phyloP scores from a whole-genome alignment of 331 rosid genomes.

The Ulmus americana region DNA sequence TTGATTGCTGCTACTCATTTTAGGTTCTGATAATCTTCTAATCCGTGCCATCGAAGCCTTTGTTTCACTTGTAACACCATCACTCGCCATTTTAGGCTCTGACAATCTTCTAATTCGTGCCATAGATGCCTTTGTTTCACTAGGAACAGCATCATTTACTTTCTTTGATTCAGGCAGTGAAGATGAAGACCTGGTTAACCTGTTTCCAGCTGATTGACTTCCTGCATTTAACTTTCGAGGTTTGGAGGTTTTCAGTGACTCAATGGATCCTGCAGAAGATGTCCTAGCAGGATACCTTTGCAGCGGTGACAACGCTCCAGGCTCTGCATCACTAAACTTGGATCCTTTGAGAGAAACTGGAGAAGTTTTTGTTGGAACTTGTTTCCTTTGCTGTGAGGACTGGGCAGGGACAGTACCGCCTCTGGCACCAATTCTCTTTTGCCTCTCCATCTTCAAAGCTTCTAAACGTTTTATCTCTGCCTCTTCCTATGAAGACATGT shows the following conservation, averaged over 20 bases:
- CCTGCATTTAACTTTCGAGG: constrained; percentile 49
- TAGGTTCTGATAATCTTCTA: constrained; percentile 92
- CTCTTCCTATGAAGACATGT: constrained; percentile 50
- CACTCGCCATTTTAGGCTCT: constrained; percentile 58
- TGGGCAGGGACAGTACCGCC: constrained; percentile 43
- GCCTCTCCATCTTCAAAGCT: constrained; percentile 84
- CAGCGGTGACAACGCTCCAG: constrained; percentile 77
- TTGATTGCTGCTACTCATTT: constrained; percentile 45
- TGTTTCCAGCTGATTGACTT: constrained; percentile 48
- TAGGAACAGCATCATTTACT: constrained; percentile 45
- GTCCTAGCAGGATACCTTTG: constrained; percentile 52
- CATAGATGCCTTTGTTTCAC: constrained; percentile 69
- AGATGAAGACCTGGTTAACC: constrained; percentile 63
- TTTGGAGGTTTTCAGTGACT: constrained; percentile 57
- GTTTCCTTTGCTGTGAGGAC: constrained; percentile 55
- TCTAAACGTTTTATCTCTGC: constrained; percentile 73
- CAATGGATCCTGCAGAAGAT: constrained; percentile 49
- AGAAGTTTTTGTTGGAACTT: constrained; percentile 47
- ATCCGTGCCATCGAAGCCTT: constrained; percentile 74
- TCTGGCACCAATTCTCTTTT: constrained; percentile 89
- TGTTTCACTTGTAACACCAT: constrained; percentile 42
- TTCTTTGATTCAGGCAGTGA: constrained; percentile 67
- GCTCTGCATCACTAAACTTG: constrained; percentile 84
- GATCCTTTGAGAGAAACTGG: constrained; percentile 67
- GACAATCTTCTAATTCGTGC: constrained; percentile 78